Percentiles rank a stretch among this genome's conserved stretches.
phyloP scores from a whole-genome alignment of 2,329 filamentous ascomycete species.

The Apiospora aurea region DNA sequence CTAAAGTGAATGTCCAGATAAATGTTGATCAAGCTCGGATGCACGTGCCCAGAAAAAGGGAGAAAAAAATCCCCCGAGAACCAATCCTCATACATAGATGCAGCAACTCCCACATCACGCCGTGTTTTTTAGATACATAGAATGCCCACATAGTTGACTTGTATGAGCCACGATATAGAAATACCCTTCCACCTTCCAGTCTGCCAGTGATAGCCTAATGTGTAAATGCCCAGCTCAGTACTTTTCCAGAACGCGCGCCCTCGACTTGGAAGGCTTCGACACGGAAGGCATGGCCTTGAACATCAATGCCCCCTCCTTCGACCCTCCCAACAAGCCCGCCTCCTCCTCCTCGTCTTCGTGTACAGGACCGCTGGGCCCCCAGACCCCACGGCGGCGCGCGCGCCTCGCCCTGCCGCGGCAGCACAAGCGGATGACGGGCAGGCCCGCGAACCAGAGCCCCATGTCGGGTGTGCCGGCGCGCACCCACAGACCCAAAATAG shows the following conservation, averaged over 20 bases:
- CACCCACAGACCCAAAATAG: slow-evolving; percentile 19
- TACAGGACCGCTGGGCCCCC: slow-evolving; percentile 31
- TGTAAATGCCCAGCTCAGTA: not conserved
- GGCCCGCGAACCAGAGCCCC: slow-evolving; percentile 18
- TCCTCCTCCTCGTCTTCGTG: slow-evolving; percentile 27
- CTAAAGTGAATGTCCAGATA: too few relatives aligned
- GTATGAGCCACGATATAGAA: not conserved
- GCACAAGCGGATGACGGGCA: slow-evolving; percentile 11
- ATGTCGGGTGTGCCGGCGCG: slow-evolving; percentile 24
- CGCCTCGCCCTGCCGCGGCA: slow-evolving; percentile 36
- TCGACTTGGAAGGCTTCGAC: slow-evolving; percentile 21
- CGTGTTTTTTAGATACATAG: not conserved
- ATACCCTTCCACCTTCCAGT: too few relatives aligned
- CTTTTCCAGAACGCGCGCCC: slow-evolving; percentile 12
- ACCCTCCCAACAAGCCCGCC: slow-evolving; percentile 19
- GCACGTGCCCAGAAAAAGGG: not conserved
- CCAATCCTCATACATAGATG: not conserved
- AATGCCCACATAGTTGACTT: not conserved
- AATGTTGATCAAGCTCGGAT: too few relatives aligned
- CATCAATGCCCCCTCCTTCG: slow-evolving; percentile 7
- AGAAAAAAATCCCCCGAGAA: not conserved
- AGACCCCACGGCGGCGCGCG: slow-evolving; percentile 40
- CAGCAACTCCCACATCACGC: not conserved
- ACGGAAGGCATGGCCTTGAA: slow-evolving; percentile 6
- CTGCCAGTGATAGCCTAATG: not conserved